phyloP scores from a whole-genome alignment of 2,329 filamentous ascomycete species.

The Paecilomyces formosus region DNA sequence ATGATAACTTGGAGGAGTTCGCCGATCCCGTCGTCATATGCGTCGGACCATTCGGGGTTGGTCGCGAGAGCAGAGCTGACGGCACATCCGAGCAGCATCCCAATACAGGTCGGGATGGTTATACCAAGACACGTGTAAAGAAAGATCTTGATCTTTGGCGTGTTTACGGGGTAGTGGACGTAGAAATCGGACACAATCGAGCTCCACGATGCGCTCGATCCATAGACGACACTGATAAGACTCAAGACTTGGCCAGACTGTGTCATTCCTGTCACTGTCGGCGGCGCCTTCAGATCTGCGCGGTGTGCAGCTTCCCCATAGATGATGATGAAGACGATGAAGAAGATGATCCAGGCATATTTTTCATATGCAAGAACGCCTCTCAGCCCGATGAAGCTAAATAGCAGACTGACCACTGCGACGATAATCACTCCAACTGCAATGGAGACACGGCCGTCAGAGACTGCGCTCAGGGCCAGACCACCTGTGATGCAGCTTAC shows the following conservation, averaged over 20 bases:
- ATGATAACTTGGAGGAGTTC: constrained; percentile 40
- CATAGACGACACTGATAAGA: constrained; percentile 42
- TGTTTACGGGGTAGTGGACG: constrained; percentile 42
- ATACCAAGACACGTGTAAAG: constrained; percentile 43
- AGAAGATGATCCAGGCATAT: too few species aligned
- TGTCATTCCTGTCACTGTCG: constrained; percentile 20
- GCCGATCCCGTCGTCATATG: constrained; percentile 38
- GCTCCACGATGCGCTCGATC: constrained; percentile 43
- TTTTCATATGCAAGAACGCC: too few species aligned
- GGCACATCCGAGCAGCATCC: constrained; percentile 41
- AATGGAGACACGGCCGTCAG: too few species aligned
- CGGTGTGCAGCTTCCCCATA: too few species aligned
- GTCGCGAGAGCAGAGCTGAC: constrained; percentile 37
- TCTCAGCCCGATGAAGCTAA: too few species aligned
- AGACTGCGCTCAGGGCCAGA: too few species aligned
- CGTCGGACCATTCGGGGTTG: constrained; percentile 31
- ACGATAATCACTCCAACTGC: too few species aligned
- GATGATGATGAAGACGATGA: too few species aligned
- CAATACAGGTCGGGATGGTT: constrained; percentile 42
- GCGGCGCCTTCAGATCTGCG: too few species aligned
- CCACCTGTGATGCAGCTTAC: too few species aligned
- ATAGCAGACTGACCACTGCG: too few species aligned
- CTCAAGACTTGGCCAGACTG: constrained; percentile 36
- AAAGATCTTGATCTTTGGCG: constrained; percentile 40
- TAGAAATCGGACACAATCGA: constrained; percentile 42